A percentile compares a stretch with the other conserved stretches of the same genome.
Evolutionary conservation across 805 yeast genomes (phyloP).

Genomic region (Alloascoidea hylecoeti): DNA sequence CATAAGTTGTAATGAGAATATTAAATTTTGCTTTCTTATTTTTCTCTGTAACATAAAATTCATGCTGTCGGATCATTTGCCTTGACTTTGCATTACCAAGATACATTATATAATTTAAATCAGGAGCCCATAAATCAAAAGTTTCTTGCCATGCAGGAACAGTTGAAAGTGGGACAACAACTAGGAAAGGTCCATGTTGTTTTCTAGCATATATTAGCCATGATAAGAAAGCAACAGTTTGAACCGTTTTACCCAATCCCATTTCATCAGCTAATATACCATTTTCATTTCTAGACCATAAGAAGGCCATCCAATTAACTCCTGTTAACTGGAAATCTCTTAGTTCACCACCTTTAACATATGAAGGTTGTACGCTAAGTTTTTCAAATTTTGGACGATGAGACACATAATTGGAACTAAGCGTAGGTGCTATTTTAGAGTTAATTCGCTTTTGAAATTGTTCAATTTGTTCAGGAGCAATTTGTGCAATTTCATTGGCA

Average conservation of each 20-base stretch:
- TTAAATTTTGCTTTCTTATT: constrained; percentile 73
- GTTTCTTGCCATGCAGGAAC: constrained; percentile 99
- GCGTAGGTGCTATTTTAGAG: constrained; percentile 72
- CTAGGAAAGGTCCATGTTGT: constrained; percentile 94
- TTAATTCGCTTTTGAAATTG: constrained; percentile 70
- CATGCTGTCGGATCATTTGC: constrained; percentile 68
- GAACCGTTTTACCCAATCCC: constrained; percentile 98
- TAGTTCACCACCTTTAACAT: constrained; percentile 79
- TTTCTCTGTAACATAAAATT: constrained; percentile 51
- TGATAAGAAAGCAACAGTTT: constrained; percentile 85
- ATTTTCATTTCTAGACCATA: constrained; percentile 95
- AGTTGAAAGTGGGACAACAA: constrained; percentile 92
- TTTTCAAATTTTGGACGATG: constrained; percentile 83
- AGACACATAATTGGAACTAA: constrained; percentile 63
- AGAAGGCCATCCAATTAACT: constrained; percentile 97
- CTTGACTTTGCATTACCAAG: constrained; percentile 87
- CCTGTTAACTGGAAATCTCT: constrained; percentile 98
- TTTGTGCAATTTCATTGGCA: constrained; percentile 72
- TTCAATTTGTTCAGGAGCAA: constrained; percentile 75
- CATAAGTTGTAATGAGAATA: constrained; percentile 88
- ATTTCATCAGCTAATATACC: constrained; percentile 97
- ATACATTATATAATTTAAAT: constrained; percentile 81
- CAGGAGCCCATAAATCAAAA: constrained; percentile 96
- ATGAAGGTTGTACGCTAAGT: constrained; percentile 72
- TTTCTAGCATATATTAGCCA: constrained; percentile 93